Evolutionary conservation across 768 basidiomycete species (phyloP), one percentile per base, ranked within the genome.

Genomic region (Hypholoma sublateritium): DNA sequence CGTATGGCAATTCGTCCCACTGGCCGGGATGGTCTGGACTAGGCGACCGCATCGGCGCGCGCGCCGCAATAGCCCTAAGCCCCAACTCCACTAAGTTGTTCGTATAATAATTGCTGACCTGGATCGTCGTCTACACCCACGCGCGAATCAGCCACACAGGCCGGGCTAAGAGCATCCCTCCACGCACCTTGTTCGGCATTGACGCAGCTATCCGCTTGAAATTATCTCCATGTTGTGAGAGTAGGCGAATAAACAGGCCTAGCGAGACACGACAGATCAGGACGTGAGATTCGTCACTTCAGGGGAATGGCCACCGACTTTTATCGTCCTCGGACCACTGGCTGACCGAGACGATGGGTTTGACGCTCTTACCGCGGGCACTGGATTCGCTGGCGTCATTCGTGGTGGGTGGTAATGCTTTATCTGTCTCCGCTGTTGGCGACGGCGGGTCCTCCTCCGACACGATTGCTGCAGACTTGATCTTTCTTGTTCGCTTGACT

Each of bases 291-390:
- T 25, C 32, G 41, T 21, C 22, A 21, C 19, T 3, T 36, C 34
- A 52, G 44, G 45, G 37, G 17, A 34, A 58, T 21, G 43, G 49
- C 32, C 14, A 70, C 79, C 63, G 55, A 85, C 85, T 77, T 74
- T 84, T 85, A 63, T 92, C 89, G 35, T 84, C 82, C 8, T 83
- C 81, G 3, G 84, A 82, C 88, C 89, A 90, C 47, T 80, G 79
- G 37, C 69, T 72, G 25, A 67, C 57, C n/a, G 64, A 42, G 50
- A 58, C 37, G 34, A 55, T 55, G 13, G 41, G 39, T 35, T 57
- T 62, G 57, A 69, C 57, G 61, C 64, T 54, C 75, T 46, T 75
- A 66, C 7, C 67, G 61, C 53, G 65, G 50, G 62, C 62, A 25
- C 66, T 65, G 34, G 64, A 64, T 19, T 70, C 69, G 19, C 59